These are phyloP conservation scores for Schizosaccharomyces osmophilus DNA, from an alignment of 805 yeast species.

Conservation along the genomic window DNA sequence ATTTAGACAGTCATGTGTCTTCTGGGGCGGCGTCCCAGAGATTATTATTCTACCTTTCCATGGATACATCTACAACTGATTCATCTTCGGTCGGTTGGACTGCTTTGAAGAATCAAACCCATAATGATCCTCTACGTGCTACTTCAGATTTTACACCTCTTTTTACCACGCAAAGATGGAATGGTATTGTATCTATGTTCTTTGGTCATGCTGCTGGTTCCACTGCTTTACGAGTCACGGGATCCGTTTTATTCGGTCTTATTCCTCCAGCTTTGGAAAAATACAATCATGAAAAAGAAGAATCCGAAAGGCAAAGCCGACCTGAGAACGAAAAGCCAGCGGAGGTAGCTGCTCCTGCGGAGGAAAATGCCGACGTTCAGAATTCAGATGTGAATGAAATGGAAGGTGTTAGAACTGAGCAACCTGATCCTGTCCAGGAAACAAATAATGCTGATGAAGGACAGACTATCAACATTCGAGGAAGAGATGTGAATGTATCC, in stretches of 20 bases:
- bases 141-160: conserved; percentile 7
- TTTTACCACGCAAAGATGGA: conserved; percentile 48
- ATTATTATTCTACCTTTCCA: background rate
- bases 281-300: conserved; percentile 13
- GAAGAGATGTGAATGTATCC: conserved; percentile 55
- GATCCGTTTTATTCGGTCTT: conserved; percentile 10
- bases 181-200: conserved; percentile 28
- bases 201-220: conserved; percentile 10
- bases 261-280: conserved; percentile 9
- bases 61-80: background rate
- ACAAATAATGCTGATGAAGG: conserved; percentile 19
- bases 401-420: conserved; percentile 5
- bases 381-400: conserved; percentile 3
- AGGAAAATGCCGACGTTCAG: background rate
- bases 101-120: background rate
- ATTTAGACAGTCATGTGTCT: background rate
- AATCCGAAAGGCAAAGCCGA: conserved; percentile 1
- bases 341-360: conserved; percentile 4
- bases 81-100: background rate
- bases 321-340: conserved; percentile 11
- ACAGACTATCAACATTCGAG: conserved; percentile 48
- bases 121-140: conserved; percentile 8
- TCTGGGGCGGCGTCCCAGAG: background rate
- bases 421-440: conserved; percentile 3
- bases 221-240: conserved; percentile 6